A percentile compares a stretch with the other conserved stretches of the same genome.
Conservation (phyloP, 2,329 filamentous ascomycete genomes). For the Claviceps sp. region DNA sequence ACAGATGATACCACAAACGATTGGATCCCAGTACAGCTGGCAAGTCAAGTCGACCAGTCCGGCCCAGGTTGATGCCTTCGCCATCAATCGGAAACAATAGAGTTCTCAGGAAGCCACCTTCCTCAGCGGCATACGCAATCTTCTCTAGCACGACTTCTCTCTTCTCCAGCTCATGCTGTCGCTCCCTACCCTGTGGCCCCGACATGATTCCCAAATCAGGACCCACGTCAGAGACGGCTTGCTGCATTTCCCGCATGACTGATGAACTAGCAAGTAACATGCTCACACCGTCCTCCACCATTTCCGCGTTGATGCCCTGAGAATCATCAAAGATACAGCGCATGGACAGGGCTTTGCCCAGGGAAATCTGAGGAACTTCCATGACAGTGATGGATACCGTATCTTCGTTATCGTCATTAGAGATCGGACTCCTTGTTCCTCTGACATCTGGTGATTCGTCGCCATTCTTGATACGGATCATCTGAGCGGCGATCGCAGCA, state of each 20-base stretch:
- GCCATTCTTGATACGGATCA: constrained; percentile 51
- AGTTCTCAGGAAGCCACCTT: constrained; percentile 69
- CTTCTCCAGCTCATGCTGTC: constrained; percentile 68
- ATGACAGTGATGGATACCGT: constrained; percentile 82
- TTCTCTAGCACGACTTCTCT: constrained; percentile 77
- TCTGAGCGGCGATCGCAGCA: constrained; percentile 63
- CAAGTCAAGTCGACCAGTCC: constrained; percentile 67
- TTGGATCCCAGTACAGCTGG: constrained; percentile 63
- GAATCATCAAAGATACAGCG: constrained; percentile 85
- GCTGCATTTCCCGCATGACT: constrained; percentile 75
- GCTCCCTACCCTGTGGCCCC: constrained; percentile 53
- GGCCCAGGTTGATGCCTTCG: constrained; percentile 70
- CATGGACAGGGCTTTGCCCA: constrained; percentile 82
- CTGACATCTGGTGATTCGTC: constrained; percentile 55
- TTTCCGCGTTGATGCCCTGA: constrained; percentile 89
- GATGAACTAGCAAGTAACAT: constrained; percentile 62
- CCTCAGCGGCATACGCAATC: constrained; percentile 66
- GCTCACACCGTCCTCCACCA: constrained; percentile 90
- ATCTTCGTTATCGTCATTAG: constrained; percentile 60
- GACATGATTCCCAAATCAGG: constrained; percentile 66
- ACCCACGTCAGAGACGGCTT: constrained; percentile 62
- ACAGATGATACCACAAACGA: constrained; percentile 89
- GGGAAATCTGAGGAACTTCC: constrained; percentile 64
- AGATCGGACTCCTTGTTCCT: constrained; percentile 49
- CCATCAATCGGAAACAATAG: constrained; percentile 67